These are phyloP conservation scores for Petasospora fabianii DNA, from an alignment of 1,139 yeast species.

Conservation along the genomic window DNA sequence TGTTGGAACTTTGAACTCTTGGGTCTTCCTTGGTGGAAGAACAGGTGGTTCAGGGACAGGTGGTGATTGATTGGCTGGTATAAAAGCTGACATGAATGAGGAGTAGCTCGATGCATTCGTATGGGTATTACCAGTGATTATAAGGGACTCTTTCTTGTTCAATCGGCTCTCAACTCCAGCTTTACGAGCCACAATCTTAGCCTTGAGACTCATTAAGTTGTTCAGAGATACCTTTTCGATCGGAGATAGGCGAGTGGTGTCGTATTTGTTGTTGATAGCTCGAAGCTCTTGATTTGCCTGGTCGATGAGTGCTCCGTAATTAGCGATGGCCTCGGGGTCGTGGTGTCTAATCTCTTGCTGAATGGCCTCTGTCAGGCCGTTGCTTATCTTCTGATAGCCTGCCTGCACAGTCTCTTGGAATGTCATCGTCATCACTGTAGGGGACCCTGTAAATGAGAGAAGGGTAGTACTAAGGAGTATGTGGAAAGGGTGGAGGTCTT, in stretches of 20 bases:
- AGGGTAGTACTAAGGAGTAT: no score
- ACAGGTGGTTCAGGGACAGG: conserved; percentile 1
- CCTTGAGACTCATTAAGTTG: conserved; percentile 17
- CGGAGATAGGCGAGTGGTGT: conserved; percentile 7
- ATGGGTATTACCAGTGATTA: conserved; percentile 14
- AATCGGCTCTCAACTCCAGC: conserved; percentile 13
- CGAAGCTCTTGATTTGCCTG: conserved; percentile 11
- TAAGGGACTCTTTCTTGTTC: conserved; percentile 11
- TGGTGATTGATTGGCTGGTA: conserved; percentile 2
- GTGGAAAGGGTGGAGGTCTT: no score
- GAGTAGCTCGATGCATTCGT: conserved; percentile 22
- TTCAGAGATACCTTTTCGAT: conserved; percentile 16
- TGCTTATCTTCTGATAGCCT: conserved; percentile 11
- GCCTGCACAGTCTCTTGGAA: conserved; percentile 7
- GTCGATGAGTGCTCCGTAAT: conserved; percentile 16
- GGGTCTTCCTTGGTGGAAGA: background rate
- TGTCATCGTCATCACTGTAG: background rate
- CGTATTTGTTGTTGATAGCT: conserved; percentile 3
- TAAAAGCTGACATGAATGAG: conserved; percentile 26
- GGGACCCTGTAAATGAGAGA: no score
- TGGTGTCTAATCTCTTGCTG: conserved; percentile 25
- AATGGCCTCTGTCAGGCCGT: conserved; percentile 11
- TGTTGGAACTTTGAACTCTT: conserved; percentile 11
- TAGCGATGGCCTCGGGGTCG: conserved; percentile 14
- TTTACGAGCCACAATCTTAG: conserved; percentile 18